These are phyloP conservation scores for Ogataea henricii DNA, from an alignment of 805 yeast genomes.

Conservation along the genomic window DNA sequence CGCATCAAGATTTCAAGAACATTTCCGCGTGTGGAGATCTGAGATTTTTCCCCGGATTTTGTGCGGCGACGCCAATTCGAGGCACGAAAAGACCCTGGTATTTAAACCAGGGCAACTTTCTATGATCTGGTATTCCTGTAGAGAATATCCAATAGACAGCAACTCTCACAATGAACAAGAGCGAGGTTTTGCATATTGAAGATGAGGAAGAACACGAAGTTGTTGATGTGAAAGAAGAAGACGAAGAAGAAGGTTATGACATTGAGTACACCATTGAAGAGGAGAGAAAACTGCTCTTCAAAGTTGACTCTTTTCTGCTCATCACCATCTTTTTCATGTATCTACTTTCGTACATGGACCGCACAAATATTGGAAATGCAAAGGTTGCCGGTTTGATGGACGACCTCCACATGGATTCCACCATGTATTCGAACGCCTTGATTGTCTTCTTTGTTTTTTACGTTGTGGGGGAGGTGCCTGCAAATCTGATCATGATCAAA, in stretches of 20 bases:
- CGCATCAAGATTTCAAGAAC: background rate
- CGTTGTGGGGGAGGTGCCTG: slow-evolving; percentile 44
- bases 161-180: background rate
- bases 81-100: background rate
- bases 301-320: slow-evolving; percentile 20
- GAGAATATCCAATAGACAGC: background rate
- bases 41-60: slow-evolving; percentile 1
- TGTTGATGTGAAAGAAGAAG: slow-evolving; percentile 2
- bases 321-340: slow-evolving; percentile 34
- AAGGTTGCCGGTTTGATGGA: slow-evolving; percentile 16
- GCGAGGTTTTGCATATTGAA: slow-evolving; percentile 8
- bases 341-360: slow-evolving; percentile 51
- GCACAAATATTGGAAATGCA: slow-evolving; percentile 49
- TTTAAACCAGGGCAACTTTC: background rate
- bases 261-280: slow-evolving; percentile 23
- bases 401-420: slow-evolving; percentile 9
- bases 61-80: background rate
- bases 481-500: slow-evolving; percentile 35
- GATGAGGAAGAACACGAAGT: slow-evolving; percentile 8
- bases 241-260: slow-evolving; percentile 8
- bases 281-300: slow-evolving; percentile 16
- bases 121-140: background rate
- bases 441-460: slow-evolving; percentile 45
- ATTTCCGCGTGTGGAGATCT: slow-evolving; percentile 1
- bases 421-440: slow-evolving; percentile 43